Base-by-base conservation (phyloP, 495 filamentous ascomycete species). In the Penicillium goetzii region DNA sequence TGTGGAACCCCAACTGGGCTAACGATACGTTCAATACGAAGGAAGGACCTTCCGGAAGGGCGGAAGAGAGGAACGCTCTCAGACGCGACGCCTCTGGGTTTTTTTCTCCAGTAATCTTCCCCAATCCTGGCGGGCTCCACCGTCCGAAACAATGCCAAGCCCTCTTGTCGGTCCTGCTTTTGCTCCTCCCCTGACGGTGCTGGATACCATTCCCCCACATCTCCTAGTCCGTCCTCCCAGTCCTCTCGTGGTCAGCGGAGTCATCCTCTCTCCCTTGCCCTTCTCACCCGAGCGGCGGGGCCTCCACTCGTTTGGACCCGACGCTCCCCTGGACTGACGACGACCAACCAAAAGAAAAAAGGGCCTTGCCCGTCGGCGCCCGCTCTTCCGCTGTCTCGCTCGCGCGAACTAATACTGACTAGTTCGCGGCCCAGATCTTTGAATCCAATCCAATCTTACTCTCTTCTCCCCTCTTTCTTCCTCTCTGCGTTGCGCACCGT, bases 81-180 rank as follows among this genome's bases (percentile, higher is more conserved):
- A 36, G 32, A 55, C 52, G 52, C 52, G 28, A 36, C 14, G 52
- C 58, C 53, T 49, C 50, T 45, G 43, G 41, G 8, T 15, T 21
- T 10, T 38, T 19, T 28, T 57, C 36, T 49, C 52, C 52, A 55
- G 52, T 55, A n/a, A 32, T 43, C 19, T 28, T 45, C 19, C 43
- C 15, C 50, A 15, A 47, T 23, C 36, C 25, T 11, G 23, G 26
- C 30, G 49, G 36, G 59, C 66, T 75, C 74, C 74, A 74, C 73
- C 52, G 51, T 60, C 56, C 59, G 61, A 71, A 72, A 73, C 68
- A 67, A 64, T 67, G 75, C 73, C 75, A 76, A 74, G 72, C 63
- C 51, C 21, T 25, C 43, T 47, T n/a, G 43, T 47, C 12, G 19
- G 11, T 6, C 21, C 25, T 10, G 21, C 30, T 36, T 36, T 41